Evolutionary conservation across 345 rosid genomes (phyloP), one percentile per base, ranked within the genome.

Genomic region (Populus simonii): DNA sequence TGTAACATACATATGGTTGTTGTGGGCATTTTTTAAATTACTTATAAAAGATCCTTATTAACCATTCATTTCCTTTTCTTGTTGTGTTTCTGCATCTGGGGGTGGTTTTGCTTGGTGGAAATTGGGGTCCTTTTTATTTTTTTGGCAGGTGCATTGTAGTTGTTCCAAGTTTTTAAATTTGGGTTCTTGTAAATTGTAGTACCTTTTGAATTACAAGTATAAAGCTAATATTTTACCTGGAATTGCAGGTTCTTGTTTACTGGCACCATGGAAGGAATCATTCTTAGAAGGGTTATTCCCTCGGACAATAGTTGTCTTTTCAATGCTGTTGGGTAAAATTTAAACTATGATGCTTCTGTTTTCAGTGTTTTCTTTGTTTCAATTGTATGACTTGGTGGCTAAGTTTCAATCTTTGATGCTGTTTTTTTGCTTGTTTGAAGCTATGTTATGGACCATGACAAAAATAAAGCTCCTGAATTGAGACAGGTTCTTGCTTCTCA

Each of bases 241-340:
- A 27, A 72, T 78, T 73, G 71, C 47, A 74, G 70, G 78, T 23
- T 45, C 33, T 13, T 17, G 31, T 68, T 68, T 45, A 31, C 33
- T 8, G n/a, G 18, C 47, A 67, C 15, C 67, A 79, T 79, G 82
- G 99, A 93, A 75, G 98, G 96, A 71, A 77, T 82, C 73, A 49
- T 92, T 39, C 83, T 86, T 81, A 91, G 99, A 83, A 90, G 99
- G 81, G 93, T 96, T 43, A 96, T 96, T 78, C 97, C 97, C 66
- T 93, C 99, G 3, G 98, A 96, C 73, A 96, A 96, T 88, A 93
- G 97, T 85, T 96, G 99, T 79, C 93, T 96, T 70, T 96, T 93
- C 87, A 96, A 93, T 80, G 97, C 99, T 65, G 86, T 92, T 25
- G 90, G 97, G 99, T 96, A 87, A 84, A 45, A 2, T 83, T 68